Percentiles rank a stretch among this genome's conserved stretches.
Conservation (phyloP, 305 asterid species). For the Andrographis paniculata region DNA sequence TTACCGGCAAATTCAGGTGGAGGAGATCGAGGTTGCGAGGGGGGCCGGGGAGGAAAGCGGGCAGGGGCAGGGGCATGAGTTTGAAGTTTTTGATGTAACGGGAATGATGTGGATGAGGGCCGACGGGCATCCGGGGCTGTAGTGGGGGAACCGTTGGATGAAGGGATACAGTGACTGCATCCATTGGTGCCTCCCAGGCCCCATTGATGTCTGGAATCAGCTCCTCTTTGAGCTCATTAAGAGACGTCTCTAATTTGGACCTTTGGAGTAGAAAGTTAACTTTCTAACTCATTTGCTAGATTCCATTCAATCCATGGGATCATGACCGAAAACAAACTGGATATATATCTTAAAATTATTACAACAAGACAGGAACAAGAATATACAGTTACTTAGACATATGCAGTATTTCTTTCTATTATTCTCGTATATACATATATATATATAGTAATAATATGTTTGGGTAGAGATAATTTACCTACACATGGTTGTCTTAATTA, state of each 20-base stretch:
- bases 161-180: conserved; percentile 41
- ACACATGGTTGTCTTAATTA: too few relatives aligned
- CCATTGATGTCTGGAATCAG: conserved; percentile 59
- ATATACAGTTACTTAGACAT: too few relatives aligned
- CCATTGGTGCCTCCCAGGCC: conserved; percentile 53
- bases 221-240: conserved; percentile 41
- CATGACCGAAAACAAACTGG: too few relatives aligned
- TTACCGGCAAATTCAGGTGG: conserved; percentile 31
- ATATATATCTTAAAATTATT: too few relatives aligned
- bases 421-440: too few relatives aligned
- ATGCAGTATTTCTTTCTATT: too few relatives aligned
- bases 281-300: too few relatives aligned
- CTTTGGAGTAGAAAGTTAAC: too few relatives aligned
- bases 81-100: conserved; percentile 45
- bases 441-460: not conserved
- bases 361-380: too few relatives aligned
- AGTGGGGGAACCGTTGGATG: conserved; percentile 44
- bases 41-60: conserved; percentile 14
- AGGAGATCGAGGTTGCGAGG: conserved; percentile 38
- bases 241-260: conserved; percentile 1
- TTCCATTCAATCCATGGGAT: too few relatives aligned
- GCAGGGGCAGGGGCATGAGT: conserved; percentile 14
- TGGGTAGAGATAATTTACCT: not conserved
- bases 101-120: conserved; percentile 44
- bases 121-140: conserved; percentile 50